These are phyloP conservation scores for Guyanaporus albipodus DNA, from an alignment of 768 basidiomycete genomes.

Conservation along the genomic window DNA sequence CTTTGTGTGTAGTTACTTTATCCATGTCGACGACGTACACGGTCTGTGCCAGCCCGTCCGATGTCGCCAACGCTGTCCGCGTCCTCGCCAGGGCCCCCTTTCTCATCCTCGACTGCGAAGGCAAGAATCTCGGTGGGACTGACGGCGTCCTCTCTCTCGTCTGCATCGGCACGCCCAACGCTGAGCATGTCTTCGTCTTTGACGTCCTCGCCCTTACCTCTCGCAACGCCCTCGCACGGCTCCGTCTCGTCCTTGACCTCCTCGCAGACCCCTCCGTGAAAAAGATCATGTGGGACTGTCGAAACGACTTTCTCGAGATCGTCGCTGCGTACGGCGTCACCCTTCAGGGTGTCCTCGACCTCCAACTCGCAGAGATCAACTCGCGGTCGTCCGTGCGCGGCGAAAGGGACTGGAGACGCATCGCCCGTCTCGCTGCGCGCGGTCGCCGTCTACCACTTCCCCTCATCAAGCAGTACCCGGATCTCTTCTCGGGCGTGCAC, in stretches of 20 bases:
- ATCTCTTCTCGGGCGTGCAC: constrained; percentile 32
- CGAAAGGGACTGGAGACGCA: constrained; percentile 26
- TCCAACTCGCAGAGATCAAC: constrained; percentile 39
- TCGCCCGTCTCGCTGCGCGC: constrained; percentile 23
- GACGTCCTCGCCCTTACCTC: constrained; percentile 32
- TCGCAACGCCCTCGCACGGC: constrained; percentile 12
- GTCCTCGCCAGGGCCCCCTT: constrained; percentile 21
- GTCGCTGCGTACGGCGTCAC: constrained; percentile 23
- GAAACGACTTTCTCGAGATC: constrained; percentile 39
- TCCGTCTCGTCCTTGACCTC: constrained; percentile 26
- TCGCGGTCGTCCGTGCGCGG: constrained; percentile 25
- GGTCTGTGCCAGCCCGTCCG: constrained; percentile 12
- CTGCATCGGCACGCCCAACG: constrained; percentile 31
- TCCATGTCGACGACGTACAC: constrained; percentile 24
- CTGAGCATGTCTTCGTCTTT: constrained; percentile 34
- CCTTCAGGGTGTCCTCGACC: constrained; percentile 35
- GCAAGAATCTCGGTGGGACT: constrained; percentile 29
- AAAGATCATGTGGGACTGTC: constrained; percentile 43
- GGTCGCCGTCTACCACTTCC: constrained; percentile 23
- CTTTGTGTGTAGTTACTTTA: not conserved
- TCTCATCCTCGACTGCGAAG: constrained; percentile 40
- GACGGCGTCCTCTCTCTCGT: constrained; percentile 35
- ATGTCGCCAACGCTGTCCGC: constrained; percentile 17
- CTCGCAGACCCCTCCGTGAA: constrained; percentile 28
- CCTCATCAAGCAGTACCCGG: constrained; percentile 22